Base-by-base conservation (phyloP, 2,329 filamentous ascomycete species). In the Calonectria multiphialidica region DNA sequence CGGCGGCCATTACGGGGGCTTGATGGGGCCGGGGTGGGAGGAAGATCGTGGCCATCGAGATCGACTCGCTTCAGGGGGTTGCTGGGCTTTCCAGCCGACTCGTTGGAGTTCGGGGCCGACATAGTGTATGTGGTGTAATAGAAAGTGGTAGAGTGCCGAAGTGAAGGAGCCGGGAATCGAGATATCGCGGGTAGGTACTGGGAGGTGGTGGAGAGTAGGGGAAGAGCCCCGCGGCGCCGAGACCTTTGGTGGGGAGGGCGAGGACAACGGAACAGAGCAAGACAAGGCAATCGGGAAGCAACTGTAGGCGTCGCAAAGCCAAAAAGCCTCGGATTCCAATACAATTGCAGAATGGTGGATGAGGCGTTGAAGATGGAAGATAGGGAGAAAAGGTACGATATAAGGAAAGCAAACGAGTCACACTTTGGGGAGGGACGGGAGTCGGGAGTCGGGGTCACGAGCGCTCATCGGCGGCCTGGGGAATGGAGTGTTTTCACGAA, bases 1-100 rank as follows among this genome's bases (percentile, higher is more conserved):
- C 89, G 86, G 77, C 93, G 92, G 75, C 95, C 95, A 81, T 93
- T 94, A 81, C 93, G 91, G 28, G 97, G 97, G 81, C 93, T 98
- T 18, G 96, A 98, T 2, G 96, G 95, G 28, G 97, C 95, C 2
- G 97, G 97, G 9, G 97, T 98, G 1, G 96, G 96, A 64, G 96
- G 96, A 64, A 98, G 88, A 80, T 96, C 88, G 85, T 97, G 94
- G 49, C 95, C 95, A 80, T 96, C 93, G 71, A 95, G 87, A 82
- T 98, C 95, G 75, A 96, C 87, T 77, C 91, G 89, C 85, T 88
- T 88, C 68, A 87, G 75, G 35, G 85, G 83, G 77, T 86, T 85
- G 77, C 78, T 77, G 45, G 80, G 77, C 75, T 84, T 83, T 71
- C 79, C 82, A 70, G 80, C 74, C 23, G 67, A 66, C 13, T 77